Percentiles rank a stretch among this genome's conserved stretches.
These are phyloP conservation scores for Warburgia ugandensis DNA, from an alignment of 164 flowering plant genomes.

Conservation along the genomic window DNA sequence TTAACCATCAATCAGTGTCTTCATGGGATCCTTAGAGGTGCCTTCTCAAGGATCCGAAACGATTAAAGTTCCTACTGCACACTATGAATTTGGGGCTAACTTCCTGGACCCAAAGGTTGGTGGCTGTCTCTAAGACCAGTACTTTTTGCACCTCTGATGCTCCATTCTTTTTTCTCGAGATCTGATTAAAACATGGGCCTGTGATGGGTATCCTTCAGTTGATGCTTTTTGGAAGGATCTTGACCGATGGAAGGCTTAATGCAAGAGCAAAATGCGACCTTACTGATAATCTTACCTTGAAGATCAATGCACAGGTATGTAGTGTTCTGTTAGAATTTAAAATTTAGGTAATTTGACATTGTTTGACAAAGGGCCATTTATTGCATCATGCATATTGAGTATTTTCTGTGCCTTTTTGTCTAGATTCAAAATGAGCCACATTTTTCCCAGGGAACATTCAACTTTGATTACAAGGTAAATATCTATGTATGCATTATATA, in stretches of 20 bases:
- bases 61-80: slow-evolving; percentile 78
- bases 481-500: too few relatives aligned
- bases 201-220: slow-evolving; percentile 29
- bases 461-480: slow-evolving; percentile 84
- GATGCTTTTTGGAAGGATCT: slow-evolving; percentile 82
- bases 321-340: background rate
- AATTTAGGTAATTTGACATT: background rate
- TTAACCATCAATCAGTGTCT: slow-evolving; percentile 35
- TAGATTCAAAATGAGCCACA: slow-evolving; percentile 89
- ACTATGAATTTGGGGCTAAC: slow-evolving; percentile 95
- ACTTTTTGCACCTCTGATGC: background rate
- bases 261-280: slow-evolving; percentile 74
- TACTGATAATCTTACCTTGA: slow-evolving; percentile 63
- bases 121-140: background rate
- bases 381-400: background rate
- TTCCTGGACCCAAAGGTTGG: slow-evolving; percentile 81
- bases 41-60: slow-evolving; percentile 82
- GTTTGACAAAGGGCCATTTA: too few relatives aligned
- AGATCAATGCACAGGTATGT: slow-evolving; percentile 75
- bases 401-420: slow-evolving; percentile 7
- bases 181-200: background rate
- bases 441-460: slow-evolving; percentile 80
- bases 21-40: slow-evolving; percentile 82
- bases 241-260: slow-evolving; percentile 79
- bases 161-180: background rate